These are phyloP conservation scores for Epicoccum nigrum DNA, from an alignment of 2,329 filamentous ascomycete genomes.

Conservation along the genomic window DNA sequence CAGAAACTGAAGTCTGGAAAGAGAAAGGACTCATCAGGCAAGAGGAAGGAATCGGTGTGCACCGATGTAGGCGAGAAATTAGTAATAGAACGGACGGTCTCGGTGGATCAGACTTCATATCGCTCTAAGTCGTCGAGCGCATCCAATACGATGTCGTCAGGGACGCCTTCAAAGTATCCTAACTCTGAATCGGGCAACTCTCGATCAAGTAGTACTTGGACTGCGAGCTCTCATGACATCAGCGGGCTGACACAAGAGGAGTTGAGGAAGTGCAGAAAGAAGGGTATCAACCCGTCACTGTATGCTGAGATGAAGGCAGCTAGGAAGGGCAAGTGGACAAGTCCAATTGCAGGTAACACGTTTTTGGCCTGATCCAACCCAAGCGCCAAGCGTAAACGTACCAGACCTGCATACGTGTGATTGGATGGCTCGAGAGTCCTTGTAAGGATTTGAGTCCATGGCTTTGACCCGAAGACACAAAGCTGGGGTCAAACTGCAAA, in stretches of 20 bases:
- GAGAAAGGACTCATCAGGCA: background rate
- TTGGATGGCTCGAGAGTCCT: no score
- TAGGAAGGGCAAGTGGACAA: conserved; percentile 48
- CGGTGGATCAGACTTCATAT: conserved; percentile 43
- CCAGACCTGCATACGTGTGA: no score
- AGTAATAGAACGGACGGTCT: conserved; percentile 41
- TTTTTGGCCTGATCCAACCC: conserved; percentile 26
- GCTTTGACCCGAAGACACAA: no score
- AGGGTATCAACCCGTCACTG: conserved; percentile 55
- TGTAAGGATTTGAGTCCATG: no score
- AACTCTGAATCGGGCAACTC: conserved; percentile 21
- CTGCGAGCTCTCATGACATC: conserved; percentile 48
- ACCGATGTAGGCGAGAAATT: conserved; percentile 24
- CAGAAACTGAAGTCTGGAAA: conserved; percentile 26
- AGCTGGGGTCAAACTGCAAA: no score
- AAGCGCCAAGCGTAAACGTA: background rate
- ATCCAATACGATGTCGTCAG: conserved; percentile 28
- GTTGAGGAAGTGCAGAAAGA: conserved; percentile 53
- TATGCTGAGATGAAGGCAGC: conserved; percentile 57
- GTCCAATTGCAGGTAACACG: conserved; percentile 44
- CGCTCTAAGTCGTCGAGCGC: conserved; percentile 35
- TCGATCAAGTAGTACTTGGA: conserved; percentile 45
- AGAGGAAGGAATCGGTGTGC: conserved; percentile 4
- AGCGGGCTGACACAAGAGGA: conserved; percentile 49
- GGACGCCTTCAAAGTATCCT: conserved; percentile 21